These are phyloP conservation scores for Rhizopus microsporus DNA, from an alignment of 371 early-diverging fungal species.

Conservation along the genomic window DNA sequence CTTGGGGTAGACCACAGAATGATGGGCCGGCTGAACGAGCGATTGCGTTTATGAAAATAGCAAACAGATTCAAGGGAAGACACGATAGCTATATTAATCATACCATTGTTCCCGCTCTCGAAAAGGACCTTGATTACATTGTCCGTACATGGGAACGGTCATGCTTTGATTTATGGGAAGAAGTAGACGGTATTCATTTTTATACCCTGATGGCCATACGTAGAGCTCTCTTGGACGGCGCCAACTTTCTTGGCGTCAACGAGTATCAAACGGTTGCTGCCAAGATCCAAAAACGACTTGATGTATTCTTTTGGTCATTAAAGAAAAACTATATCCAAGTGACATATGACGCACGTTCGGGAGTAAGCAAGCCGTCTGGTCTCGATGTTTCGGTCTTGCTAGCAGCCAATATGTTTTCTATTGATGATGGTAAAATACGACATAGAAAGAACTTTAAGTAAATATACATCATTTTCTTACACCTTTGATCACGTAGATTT, in stretches of 20 bases:
- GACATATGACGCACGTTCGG: conserved; percentile 42
- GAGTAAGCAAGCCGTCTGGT: conserved; percentile 41
- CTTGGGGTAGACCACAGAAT: conserved; percentile 78
- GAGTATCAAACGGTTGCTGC: conserved; percentile 9
- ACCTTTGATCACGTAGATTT: conserved; percentile 22
- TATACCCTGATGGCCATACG: conserved; percentile 71
- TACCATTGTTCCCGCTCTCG: conserved; percentile 24
- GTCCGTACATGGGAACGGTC: conserved; percentile 40
- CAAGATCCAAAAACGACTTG: conserved; percentile 33
- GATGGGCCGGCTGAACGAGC: conserved; percentile 85
- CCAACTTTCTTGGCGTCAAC: conserved; percentile 31
- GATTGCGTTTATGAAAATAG: conserved; percentile 50
- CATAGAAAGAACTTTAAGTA: not conserved
- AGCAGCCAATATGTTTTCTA: conserved; percentile 55
- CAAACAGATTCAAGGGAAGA: conserved; percentile 23
- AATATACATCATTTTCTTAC: not conserved
- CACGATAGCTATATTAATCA: not conserved
- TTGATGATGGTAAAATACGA: conserved; percentile 28
- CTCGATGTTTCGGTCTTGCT: conserved; percentile 67
- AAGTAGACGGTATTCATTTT: conserved; percentile 58
- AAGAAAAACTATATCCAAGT: conserved; percentile 32
- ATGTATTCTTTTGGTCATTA: conserved; percentile 47
- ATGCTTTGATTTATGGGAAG: conserved; percentile 69
- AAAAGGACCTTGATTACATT: conserved; percentile 66
- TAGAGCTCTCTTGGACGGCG: conserved; percentile 57